A percentile compares a stretch with the other conserved stretches of the same genome.
Conservation (phyloP, 164 flowering plant genomes). For the Vitis amurensis region DNA sequence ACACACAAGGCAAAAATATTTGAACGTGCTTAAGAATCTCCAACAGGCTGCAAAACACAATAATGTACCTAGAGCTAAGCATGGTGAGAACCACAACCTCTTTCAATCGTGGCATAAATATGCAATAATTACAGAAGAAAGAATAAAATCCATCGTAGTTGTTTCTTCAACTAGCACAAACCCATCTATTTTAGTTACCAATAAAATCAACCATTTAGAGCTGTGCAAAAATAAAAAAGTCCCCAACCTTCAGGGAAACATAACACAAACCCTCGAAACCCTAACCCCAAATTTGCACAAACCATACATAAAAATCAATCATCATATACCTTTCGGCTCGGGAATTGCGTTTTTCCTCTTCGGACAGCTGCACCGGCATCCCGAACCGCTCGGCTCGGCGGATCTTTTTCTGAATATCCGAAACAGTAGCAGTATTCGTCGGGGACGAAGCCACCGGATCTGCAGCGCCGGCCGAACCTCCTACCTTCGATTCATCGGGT, state of each 20-base stretch:
- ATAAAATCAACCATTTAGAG: not conserved
- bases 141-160: not conserved
- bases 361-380: constrained; percentile 55
- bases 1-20: no score
- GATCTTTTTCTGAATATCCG: constrained; percentile 56
- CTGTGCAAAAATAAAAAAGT: not conserved
- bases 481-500: constrained; percentile 22
- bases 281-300: not conserved
- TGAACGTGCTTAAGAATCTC: no score
- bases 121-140: not conserved
- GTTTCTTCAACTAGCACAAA: no score
- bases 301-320: not conserved
- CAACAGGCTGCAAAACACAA: no score
- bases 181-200: no score
- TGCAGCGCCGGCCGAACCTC: not conserved
- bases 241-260: not conserved
- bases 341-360: constrained; percentile 60
- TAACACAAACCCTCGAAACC: not conserved
- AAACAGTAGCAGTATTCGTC: constrained; percentile 14
- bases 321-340: constrained; percentile 64
- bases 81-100: no score
- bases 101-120: not conserved
- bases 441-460: constrained; percentile 11
- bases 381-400: constrained; percentile 81
- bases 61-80: no score